Conservation (phyloP, 1,139 yeast genomes). For the Geotrichum cucujoidarum region DNA sequence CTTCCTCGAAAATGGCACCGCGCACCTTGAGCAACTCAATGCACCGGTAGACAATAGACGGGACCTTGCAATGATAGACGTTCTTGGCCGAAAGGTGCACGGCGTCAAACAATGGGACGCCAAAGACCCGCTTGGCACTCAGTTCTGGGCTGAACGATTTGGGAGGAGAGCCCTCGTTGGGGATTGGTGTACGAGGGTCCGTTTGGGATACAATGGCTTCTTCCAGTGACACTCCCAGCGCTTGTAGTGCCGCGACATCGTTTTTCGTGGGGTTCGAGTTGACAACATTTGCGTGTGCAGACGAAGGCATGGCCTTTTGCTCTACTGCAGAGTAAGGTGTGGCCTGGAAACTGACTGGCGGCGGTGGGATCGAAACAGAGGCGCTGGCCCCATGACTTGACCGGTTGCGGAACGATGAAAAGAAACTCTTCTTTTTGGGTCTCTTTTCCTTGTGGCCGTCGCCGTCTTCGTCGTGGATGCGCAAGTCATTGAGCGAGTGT, state of each 20-base stretch:
- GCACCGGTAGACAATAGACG: constrained; percentile 75
- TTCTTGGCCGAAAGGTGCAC: constrained; percentile 45
- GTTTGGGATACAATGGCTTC: constrained; percentile 12
- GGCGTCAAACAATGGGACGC: constrained; percentile 56
- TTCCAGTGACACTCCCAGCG: constrained; percentile 14
- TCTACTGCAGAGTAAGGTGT: constrained; percentile 22
- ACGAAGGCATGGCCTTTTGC: constrained; percentile 10
- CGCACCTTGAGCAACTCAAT: constrained; percentile 60
- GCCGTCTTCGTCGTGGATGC: constrained; percentile 23
- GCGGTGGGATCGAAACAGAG: constrained; percentile 13
- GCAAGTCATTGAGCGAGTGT: constrained; percentile 8
- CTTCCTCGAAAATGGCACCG: constrained; percentile 80
- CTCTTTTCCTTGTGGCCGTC: constrained; percentile 42
- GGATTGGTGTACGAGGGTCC: not conserved
- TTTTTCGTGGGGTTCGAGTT: constrained; percentile 14
- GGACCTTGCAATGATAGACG: constrained; percentile 44
- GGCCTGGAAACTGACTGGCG: constrained; percentile 16
- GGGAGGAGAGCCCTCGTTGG: not conserved
- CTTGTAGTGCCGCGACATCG: constrained; percentile 14
- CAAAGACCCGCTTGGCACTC: constrained; percentile 46
- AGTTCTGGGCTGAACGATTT: not conserved
- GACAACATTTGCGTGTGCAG: constrained; percentile 3
- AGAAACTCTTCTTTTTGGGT: constrained; percentile 52
- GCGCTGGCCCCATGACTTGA: constrained; percentile 18
- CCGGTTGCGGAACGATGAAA: constrained; percentile 48